A percentile compares a stretch with the other conserved stretches of the same genome.
These are phyloP conservation scores for Erysimum cheiri DNA, from an alignment of 441 rosid species.

Conservation along the genomic window DNA sequence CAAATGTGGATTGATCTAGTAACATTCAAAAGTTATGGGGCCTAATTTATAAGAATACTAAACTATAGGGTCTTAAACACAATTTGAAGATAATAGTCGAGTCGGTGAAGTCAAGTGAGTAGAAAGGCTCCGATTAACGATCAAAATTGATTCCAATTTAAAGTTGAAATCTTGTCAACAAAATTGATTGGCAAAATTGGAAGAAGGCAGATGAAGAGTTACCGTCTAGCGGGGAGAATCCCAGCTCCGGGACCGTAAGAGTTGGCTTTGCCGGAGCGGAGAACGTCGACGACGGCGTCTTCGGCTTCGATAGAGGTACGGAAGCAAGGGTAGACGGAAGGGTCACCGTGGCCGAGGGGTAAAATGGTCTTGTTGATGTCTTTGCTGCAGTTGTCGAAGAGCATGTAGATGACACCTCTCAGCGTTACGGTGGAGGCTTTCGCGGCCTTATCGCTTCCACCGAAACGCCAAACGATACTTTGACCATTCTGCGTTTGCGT, in stretches of 20 bases:
- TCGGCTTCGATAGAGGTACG: constrained; percentile 58
- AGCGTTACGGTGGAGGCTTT: constrained; percentile 39
- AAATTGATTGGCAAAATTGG: no score
- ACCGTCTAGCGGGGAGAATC: constrained; percentile 66
- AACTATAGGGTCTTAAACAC: background rate
- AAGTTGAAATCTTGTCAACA: no score
- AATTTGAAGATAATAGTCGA: background rate
- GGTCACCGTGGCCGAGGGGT: constrained; percentile 79
- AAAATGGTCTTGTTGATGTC: constrained; percentile 46
- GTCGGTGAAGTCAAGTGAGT: background rate
- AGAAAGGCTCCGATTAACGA: background rate
- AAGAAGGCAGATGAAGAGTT: background rate
- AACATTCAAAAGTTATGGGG: background rate
- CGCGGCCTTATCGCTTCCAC: constrained; percentile 34
- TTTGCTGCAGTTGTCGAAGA: constrained; percentile 44
- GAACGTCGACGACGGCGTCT: constrained; percentile 60
- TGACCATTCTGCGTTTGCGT: constrained; percentile 41
- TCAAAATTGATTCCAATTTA: background rate
- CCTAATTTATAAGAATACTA: background rate
- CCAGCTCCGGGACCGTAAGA: constrained; percentile 54
- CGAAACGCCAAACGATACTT: constrained; percentile 41
- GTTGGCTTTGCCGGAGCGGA: constrained; percentile 61
- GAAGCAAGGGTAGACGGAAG: constrained; percentile 68
- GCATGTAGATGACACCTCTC: constrained; percentile 44
- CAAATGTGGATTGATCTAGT: background rate